Percentiles rank a stretch among this genome's conserved stretches.
Evolutionary conservation across 768 basidiomycete genomes (phyloP).

Genomic region (Erythrobasidium yunnanense): DNA sequence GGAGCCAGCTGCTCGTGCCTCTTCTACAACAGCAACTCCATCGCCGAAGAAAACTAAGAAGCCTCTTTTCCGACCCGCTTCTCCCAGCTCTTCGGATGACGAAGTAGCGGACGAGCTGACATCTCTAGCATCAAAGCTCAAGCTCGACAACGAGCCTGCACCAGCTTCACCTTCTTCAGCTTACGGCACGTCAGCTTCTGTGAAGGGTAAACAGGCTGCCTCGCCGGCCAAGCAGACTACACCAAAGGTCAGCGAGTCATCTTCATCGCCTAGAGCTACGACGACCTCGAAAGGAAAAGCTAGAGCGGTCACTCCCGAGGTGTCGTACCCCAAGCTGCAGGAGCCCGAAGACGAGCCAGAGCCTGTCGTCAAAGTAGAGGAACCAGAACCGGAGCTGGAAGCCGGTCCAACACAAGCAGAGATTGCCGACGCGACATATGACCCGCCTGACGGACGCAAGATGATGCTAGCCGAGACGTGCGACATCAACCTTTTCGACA

Average conservation of each 20-base stretch:
- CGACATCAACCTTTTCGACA: constrained; percentile 45
- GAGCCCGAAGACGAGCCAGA: neutral
- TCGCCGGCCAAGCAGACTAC: neutral
- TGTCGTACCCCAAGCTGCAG: neutral
- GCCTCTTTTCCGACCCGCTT: constrained; percentile 32
- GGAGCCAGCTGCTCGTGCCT: neutral
- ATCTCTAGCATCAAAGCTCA: constrained; percentile 17
- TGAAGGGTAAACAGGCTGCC: constrained; percentile 12
- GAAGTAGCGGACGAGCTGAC: constrained; percentile 33
- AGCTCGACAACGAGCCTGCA: constrained; percentile 29
- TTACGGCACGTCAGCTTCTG: neutral
- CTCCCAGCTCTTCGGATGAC: constrained; percentile 18
- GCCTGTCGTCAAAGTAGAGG: neutral
- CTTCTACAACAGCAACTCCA: neutral
- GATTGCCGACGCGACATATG: constrained; percentile 40
- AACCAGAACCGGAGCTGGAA: constrained; percentile 1
- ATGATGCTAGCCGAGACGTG: constrained; percentile 34
- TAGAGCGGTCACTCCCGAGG: neutral
- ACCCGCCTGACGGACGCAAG: constrained; percentile 32
- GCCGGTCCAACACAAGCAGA: constrained; percentile 34
- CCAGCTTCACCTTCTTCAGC: neutral
- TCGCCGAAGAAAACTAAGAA: constrained; percentile 21
- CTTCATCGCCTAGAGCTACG: no score
- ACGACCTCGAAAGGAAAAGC: constrained; percentile 29
- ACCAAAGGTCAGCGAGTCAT: no score